These are phyloP conservation scores for Yamadazyma membranifaciens DNA, from an alignment of 1,139 yeast species.

Conservation along the genomic window DNA sequence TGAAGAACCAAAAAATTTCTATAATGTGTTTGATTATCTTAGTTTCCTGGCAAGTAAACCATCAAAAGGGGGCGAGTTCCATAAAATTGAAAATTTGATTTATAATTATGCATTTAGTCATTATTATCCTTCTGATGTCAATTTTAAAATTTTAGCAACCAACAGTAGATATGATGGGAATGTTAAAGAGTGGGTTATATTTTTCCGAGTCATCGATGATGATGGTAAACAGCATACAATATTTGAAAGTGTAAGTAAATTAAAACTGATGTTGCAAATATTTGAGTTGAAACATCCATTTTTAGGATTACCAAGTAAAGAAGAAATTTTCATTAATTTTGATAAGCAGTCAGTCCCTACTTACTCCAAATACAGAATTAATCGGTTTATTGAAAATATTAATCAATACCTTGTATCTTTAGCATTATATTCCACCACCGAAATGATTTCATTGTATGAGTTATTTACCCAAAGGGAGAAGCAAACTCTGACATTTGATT, in stretches of 20 bases:
- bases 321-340: conserved; percentile 38
- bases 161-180: conserved; percentile 36
- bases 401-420: conserved; percentile 47
- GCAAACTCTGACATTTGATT: conserved; percentile 31
- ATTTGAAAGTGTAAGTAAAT: conserved; percentile 36
- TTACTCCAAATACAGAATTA: conserved; percentile 38
- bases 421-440: conserved; percentile 19
- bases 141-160: conserved; percentile 23
- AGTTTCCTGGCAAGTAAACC: conserved; percentile 34
- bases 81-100: conserved; percentile 41
- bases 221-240: conserved; percentile 19
- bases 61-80: conserved; percentile 28
- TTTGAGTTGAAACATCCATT: conserved; percentile 35
- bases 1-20: conserved; percentile 42
- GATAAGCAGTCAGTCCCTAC: conserved; percentile 29
- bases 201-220: conserved; percentile 15
- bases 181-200: conserved; percentile 35
- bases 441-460: conserved; percentile 6
- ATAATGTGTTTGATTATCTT: conserved; percentile 43
- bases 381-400: conserved; percentile 47
- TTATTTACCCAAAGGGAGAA: conserved; percentile 8
- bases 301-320: conserved; percentile 38
- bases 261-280: conserved; percentile 33
- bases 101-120: conserved; percentile 36
- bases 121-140: conserved; percentile 21